Base-by-base conservation (phyloP, 768 basidiomycete genomes). In the Tubosaeta sp. region DNA sequence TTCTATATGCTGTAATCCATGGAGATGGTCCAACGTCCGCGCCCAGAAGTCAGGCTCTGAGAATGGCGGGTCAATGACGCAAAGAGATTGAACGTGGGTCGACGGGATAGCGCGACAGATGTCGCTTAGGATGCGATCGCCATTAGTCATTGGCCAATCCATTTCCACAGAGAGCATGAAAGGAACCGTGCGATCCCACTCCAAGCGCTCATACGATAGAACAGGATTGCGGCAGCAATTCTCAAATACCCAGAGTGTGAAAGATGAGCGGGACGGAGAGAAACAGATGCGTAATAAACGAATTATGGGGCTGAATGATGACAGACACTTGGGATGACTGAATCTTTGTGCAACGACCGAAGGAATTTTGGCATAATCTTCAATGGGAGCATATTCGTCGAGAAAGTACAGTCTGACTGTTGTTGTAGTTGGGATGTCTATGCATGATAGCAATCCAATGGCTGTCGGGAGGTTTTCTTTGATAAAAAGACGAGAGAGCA, bases 401-500 rank as follows among this genome's bases (percentile, higher is more conserved):
- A 9, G 29, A 29, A 29, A 29, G 6, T 29, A 6, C 9, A 29
- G 33, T 4, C 33, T 34, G 11, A 34, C 10, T 34, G 8, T 12
- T 10, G 33, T 34, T 14, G 4, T 34, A 1, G 29, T 14, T 5
- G 55, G 58, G 8, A 60, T 10, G 25, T 48, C 29, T 25, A 54
- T 14, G 29, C 33, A 43, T 10, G 58, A 46, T 5, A 59, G 31
- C 1, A 60, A 38, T 4, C 14, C 38, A 29, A 45, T 14, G 5
- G 60, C 37, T 12, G 46, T 42, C 16, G 47, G 53, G 26, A 48
- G 32, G 12, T 50, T 45, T 27, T 43, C 58, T 6, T 5, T 4
- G 26, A 60, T 22, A 4, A 2, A 43, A 17, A 59, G 25, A 19
- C 35, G 25, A 35, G 48, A 39, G 3, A 60, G 57, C 17, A 4